Base-by-base conservation (phyloP, 441 rosid species). In the Rhodomyrtus psidioides region DNA sequence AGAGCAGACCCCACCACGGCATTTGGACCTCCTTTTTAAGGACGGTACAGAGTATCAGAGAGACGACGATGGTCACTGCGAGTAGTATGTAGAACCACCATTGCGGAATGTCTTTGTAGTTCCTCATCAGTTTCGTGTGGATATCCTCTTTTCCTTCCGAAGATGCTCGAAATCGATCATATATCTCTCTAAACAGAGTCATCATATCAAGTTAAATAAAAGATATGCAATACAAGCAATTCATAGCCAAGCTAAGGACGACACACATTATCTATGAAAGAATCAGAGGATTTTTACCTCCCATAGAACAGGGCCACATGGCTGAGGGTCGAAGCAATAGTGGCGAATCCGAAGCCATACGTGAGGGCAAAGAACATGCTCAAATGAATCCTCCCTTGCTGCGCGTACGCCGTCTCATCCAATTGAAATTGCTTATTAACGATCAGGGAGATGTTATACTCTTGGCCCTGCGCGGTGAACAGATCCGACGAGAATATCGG, bases 1-100 rank as follows among this genome's bases (percentile, higher is more conserved):
- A 83, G 74, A 86, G 30, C 56, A 86, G 79, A 6, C 85, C 87
- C 87, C 87, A 86, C 87, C 87, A 86, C 5, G 87, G 87, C 87
- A 86, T 39, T 24, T 86, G 88, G 56, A 86, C 82, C 24, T 86
- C 65, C 9, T 86, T 59, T 7, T 83, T 83, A 55, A 83, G 8
- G 79, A 86, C 7, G 28, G 53, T 86, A 85, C 85, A 83, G 0
- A 86, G 74, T 3, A 16, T 12, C 26, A 86, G 83, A 55, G 88
- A 55, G 24, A 49, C 85, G 0, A n/a, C 2, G 24, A 86, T 12
- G 0, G 83, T 86, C 39, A n/a, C 39, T 7, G 1, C 1, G 3
- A 86, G 75, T 54, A 86, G 9, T 15, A 34, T 0, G 9, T 74
- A 9, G 75, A 86, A 86, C 88, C 88, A 86, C 88, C 88, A 86